Conservation (phyloP, 2,329 filamentous ascomycete species). For the Microsporum audouinii region DNA sequence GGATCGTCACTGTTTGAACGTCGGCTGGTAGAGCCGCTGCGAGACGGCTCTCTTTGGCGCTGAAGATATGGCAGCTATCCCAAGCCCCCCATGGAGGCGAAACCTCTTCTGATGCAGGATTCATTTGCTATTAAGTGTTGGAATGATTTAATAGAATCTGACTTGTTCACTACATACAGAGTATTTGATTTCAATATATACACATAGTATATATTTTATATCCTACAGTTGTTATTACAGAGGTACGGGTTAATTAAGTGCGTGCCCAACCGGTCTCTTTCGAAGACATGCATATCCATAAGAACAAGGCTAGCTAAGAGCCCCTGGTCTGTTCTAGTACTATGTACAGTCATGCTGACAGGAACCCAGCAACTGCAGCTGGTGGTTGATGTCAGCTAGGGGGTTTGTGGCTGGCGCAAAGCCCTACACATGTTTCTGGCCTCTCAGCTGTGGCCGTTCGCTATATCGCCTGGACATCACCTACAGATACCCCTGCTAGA, state of each 20-base stretch:
- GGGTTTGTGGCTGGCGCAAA: background rate
- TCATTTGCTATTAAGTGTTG: background rate
- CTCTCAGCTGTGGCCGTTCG: background rate
- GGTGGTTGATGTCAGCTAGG: background rate
- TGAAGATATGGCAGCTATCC: background rate
- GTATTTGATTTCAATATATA: background rate
- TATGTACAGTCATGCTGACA: background rate
- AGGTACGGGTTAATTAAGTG: background rate
- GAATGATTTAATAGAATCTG: background rate
- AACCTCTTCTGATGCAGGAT: background rate
- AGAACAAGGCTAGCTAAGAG: background rate
- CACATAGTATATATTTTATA: background rate
- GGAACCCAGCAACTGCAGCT: background rate
- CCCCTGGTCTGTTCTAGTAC: background rate
- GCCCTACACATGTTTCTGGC: background rate
- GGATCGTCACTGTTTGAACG: background rate
- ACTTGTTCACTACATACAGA: background rate
- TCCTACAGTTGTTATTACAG: background rate
- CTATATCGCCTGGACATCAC: background rate
- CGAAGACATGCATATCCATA: background rate
- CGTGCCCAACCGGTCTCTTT: background rate
- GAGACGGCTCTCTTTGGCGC: background rate
- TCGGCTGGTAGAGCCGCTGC: background rate
- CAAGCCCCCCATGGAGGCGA: background rate
- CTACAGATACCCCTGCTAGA: background rate